Base-by-base conservation (phyloP, 2,329 filamentous ascomycete species). In the Fusarium cyanostomum region DNA sequence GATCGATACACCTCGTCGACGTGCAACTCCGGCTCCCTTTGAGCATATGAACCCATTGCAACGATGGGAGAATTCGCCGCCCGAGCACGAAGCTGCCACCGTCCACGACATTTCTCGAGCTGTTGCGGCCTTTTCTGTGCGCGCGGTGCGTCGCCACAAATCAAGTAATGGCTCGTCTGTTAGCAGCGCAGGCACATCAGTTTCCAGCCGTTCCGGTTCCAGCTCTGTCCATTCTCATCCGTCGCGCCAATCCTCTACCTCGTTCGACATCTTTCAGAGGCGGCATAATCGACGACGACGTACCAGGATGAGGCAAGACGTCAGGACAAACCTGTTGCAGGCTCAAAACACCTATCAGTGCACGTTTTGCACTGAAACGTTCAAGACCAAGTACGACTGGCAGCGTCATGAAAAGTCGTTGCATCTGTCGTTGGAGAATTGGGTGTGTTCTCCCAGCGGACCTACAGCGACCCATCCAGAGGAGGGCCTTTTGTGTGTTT, bases 1-100 rank as follows among this genome's bases (percentile, higher is more conserved):
- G 0, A 84, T 91, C 53, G 81, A 87, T 55, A 89, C 91, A 12
- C 87, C 87, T 16, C 72, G 77, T 18, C 42, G 72, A 28, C 64
- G 68, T 5, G 56, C 62, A 0, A 78, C 80, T 35, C 80, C 81
- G 5, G 81, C 69, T 2, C 63, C 63, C 0, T 66, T 64, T 1
- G 57, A 62, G 12, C 45, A 62, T 7, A 67, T 72, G 63, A 67
- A 71, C 11, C 73, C 73, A 2, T 44, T 75, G 11, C 66, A 75
- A 39, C 55, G 74, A 50, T 76, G 74, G 74, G 68, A 72, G 2
- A 72, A 75, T 37, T 76, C 74, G 0, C 74, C 73, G 7, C 65
- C 77, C 6, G 54, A 76, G 53, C 55, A 77, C 59, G 69, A 79
- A 66, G 69, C 70, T 5, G 74, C 73, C 2, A 62, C 70, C 1